These are phyloP conservation scores for Geosmithia flava DNA, from an alignment of 2,329 filamentous ascomycete genomes.

Conservation along the genomic window DNA sequence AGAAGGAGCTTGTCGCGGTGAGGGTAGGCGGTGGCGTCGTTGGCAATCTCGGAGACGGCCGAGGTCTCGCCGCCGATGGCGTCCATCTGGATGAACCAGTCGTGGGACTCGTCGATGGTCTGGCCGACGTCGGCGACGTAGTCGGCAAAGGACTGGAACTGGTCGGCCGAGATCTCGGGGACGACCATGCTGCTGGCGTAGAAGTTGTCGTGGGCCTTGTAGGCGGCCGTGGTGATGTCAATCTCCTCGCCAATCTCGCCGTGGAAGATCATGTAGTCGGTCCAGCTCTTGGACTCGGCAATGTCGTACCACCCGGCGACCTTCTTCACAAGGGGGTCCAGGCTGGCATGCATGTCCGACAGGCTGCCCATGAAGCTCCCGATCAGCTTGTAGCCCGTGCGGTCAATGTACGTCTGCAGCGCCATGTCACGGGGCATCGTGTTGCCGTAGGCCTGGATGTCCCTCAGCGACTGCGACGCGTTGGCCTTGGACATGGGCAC, in stretches of 20 bases:
- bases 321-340: not conserved
- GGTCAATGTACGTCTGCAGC: not conserved
- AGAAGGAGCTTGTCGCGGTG: slow-evolving; percentile 34
- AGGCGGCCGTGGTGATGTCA: not conserved
- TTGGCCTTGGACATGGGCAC: not conserved
- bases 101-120: not conserved
- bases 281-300: not conserved
- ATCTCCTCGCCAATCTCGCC: not conserved
- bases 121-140: slow-evolving; percentile 1
- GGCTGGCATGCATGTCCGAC: not conserved
- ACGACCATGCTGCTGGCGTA: slow-evolving; percentile 9
- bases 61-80: slow-evolving; percentile 21
- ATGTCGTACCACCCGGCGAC: not conserved
- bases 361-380: not conserved
- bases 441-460: slow-evolving; percentile 4
- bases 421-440: not conserved
- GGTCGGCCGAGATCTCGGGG: slow-evolving; percentile 3
- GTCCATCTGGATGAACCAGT: slow-evolving; percentile 10
- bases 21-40: slow-evolving; percentile 19
- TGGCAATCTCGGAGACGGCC: slow-evolving; percentile 15
- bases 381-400: not conserved
- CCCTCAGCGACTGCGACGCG: slow-evolving; percentile 1
- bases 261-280: not conserved
- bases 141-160: slow-evolving; percentile 5
- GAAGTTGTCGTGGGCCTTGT: slow-evolving; percentile 2